Evolutionary conservation across 2,329 filamentous ascomycete genomes (phyloP).

Genomic region (Rugonectria rugulosa): DNA sequence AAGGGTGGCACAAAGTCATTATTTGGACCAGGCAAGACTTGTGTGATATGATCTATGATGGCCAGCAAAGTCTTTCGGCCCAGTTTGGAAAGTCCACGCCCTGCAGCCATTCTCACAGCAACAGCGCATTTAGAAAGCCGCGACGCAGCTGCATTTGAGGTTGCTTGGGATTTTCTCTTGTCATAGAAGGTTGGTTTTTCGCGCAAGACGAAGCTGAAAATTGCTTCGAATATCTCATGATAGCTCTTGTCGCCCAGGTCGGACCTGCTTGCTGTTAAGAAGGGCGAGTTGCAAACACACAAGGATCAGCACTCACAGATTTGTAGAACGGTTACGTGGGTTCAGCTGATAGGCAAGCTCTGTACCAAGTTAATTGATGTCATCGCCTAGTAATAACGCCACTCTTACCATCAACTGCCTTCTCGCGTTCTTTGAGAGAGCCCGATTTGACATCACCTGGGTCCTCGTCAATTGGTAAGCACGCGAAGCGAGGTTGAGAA

Average conservation of each 20-base stretch:
- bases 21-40: slow-evolving; percentile 70
- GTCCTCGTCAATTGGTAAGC: slow-evolving; percentile 18
- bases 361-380: slow-evolving; percentile 27
- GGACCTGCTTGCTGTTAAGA: slow-evolving; percentile 33
- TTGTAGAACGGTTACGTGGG: slow-evolving; percentile 44
- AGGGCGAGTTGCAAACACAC: not conserved
- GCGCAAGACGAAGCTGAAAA: slow-evolving; percentile 73
- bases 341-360: slow-evolving; percentile 51
- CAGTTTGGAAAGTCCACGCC: slow-evolving; percentile 72
- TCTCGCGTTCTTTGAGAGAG: slow-evolving; percentile 48
- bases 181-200: slow-evolving; percentile 73
- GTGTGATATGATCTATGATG: slow-evolving; percentile 81
- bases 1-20: slow-evolving; percentile 74
- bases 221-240: slow-evolving; percentile 79
- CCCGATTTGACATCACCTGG: slow-evolving; percentile 46
- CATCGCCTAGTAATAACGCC: not conserved
- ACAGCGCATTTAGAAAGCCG: slow-evolving; percentile 74
- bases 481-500: slow-evolving; percentile 8
- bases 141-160: slow-evolving; percentile 56
- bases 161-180: slow-evolving; percentile 54
- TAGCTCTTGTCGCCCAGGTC: slow-evolving; percentile 78
- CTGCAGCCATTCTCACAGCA: slow-evolving; percentile 75
- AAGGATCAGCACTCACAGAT: slow-evolving; percentile 42
- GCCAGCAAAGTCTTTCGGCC: slow-evolving; percentile 80
- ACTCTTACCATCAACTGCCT: slow-evolving; percentile 50